A percentile compares a stretch with the other conserved stretches of the same genome.
Evolutionary conservation across 2,329 filamentous ascomycete genomes (phyloP).

Genomic region (Coniochaeta sp.): DNA sequence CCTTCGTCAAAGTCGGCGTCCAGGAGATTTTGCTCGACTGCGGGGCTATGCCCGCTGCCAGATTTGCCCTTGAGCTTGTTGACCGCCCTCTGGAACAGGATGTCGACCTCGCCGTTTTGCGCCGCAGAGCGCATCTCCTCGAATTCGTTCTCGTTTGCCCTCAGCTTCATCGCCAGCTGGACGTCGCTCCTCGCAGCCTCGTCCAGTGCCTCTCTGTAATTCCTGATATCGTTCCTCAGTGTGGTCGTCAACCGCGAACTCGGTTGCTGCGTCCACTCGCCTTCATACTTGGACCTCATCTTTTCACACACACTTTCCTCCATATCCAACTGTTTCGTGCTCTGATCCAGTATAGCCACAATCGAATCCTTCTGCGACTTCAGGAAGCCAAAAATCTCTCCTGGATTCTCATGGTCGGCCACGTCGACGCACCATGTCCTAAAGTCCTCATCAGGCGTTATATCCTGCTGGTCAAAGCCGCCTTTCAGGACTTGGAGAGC

Average conservation of each 20-base stretch:
- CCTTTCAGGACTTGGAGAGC: conserved; percentile 89
- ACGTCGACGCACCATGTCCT: conserved; percentile 90
- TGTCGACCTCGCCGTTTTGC: conserved; percentile 77
- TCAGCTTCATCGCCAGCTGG: conserved; percentile 73
- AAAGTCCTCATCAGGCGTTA: conserved; percentile 85
- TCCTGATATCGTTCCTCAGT: conserved; percentile 75
- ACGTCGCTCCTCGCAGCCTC: conserved; percentile 82
- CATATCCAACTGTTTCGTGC: conserved; percentile 85
- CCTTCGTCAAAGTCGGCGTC: conserved; percentile 87
- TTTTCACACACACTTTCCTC: conserved; percentile 98
- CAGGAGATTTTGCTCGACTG: conserved; percentile 69
- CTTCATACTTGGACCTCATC: conserved; percentile 95
- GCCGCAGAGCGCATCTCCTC: conserved; percentile 91
- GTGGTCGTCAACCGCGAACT: conserved; percentile 86
- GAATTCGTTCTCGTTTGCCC: conserved; percentile 81
- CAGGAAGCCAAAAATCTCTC: conserved; percentile 70
- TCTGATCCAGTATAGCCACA: conserved; percentile 63
- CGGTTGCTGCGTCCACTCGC: conserved; percentile 95
- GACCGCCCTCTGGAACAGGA: conserved; percentile 81
- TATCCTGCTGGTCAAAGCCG: conserved; percentile 84
- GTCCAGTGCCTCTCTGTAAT: conserved; percentile 81
- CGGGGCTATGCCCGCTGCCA: conserved; percentile 54
- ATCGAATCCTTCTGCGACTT: conserved; percentile 72
- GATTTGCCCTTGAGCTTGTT: conserved; percentile 64
- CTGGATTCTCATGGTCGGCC: conserved; percentile 74